Conservation (phyloP, 495 filamentous ascomycete genomes). For the Tetracladium marchalianum region DNA sequence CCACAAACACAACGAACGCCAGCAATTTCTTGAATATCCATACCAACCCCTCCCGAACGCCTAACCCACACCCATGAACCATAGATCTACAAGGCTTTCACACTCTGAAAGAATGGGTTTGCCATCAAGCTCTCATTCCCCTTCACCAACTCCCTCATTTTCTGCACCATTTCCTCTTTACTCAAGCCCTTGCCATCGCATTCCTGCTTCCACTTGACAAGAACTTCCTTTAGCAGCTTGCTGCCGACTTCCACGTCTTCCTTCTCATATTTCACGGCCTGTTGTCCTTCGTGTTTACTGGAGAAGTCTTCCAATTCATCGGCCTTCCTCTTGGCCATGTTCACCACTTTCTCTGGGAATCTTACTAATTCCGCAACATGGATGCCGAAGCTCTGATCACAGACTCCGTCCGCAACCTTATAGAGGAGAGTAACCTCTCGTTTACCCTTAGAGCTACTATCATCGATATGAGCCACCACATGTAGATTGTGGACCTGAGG, state of each 20-base stretch:
- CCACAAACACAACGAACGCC: not conserved
- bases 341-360: constrained; percentile 96
- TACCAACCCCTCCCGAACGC: not conserved
- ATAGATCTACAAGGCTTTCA: constrained; percentile 59
- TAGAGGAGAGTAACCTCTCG: constrained; percentile 93
- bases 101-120: constrained; percentile 86
- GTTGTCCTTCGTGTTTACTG: constrained; percentile 50
- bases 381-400: constrained; percentile 96
- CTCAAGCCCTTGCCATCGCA: constrained; percentile 57
- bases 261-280: constrained; percentile 45
- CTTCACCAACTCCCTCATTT: constrained; percentile 70
- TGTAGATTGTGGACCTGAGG: constrained; percentile 86
- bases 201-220: constrained; percentile 81
- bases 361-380: constrained; percentile 95
- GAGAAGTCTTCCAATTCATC: constrained; percentile 97
- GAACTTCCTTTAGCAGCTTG: constrained; percentile 70
- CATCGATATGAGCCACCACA: constrained; percentile 85
- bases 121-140: constrained; percentile 58
- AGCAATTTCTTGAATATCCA: not conserved
- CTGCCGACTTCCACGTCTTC: constrained; percentile 91
- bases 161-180: constrained; percentile 65
- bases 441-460: constrained; percentile 31
- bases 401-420: constrained; percentile 89
- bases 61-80: not conserved
- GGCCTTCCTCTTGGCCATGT: constrained; percentile 96